These are phyloP conservation scores for Oryza longistaminata DNA, from an alignment of 176 grass and related monocot genomes.

Conservation along the genomic window DNA sequence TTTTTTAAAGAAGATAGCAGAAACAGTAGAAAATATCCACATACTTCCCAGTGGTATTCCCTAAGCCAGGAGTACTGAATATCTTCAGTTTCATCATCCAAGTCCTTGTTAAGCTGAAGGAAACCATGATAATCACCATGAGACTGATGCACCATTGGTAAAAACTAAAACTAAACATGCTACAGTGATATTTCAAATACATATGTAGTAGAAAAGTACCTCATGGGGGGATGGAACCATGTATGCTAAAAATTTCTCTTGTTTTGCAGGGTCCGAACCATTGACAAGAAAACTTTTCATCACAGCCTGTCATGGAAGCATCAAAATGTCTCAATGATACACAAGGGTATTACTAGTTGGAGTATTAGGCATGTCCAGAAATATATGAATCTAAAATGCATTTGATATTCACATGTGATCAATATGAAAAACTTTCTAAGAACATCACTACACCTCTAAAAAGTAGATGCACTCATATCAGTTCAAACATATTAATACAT, in stretches of 20 bases:
- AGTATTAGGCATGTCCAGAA: conserved; percentile 28
- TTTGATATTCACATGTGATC: conserved; percentile 3
- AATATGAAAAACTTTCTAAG: neutral
- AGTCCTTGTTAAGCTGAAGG: conserved; percentile 68
- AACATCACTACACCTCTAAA: neutral
- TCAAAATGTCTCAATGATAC: conserved; percentile 21
- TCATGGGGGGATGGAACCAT: conserved; percentile 83
- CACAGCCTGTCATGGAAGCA: conserved; percentile 61
- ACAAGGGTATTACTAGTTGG: conserved; percentile 9
- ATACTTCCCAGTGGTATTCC: conserved; percentile 98
- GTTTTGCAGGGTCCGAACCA: conserved; percentile 74
- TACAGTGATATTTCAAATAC: conserved; percentile 7
- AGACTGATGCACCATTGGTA: neutral
- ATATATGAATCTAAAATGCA: conserved; percentile 16
- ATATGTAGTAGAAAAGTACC: conserved; percentile 49
- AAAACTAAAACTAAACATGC: neutral
- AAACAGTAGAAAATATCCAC: conserved; percentile 33
- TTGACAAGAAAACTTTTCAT: conserved; percentile 96
- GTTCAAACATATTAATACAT: neutral
- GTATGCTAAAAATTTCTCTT: conserved; percentile 92
- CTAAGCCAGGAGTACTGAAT: conserved; percentile 81
- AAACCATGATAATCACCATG: conserved; percentile 38
- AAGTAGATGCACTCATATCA: neutral
- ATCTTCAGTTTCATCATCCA: conserved; percentile 82
- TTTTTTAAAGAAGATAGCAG: neutral